Percentiles rank a stretch among this genome's conserved stretches.
phyloP scores from a whole-genome alignment of 192 early-diverging fungal species.

The Podila clonocystis region DNA sequence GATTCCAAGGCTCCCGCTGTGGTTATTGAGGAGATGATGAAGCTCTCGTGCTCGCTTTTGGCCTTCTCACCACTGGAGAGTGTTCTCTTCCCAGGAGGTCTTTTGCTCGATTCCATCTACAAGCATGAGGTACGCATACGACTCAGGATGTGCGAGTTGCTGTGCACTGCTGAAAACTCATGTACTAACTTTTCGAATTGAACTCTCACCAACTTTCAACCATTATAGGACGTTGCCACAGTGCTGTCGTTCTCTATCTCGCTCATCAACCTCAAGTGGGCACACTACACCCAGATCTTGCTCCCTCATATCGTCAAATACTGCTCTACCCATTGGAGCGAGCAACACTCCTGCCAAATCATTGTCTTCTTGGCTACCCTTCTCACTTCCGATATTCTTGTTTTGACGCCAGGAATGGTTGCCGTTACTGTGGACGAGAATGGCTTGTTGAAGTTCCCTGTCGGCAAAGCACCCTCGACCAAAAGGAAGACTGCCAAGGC shows the following conservation, averaged over 20 bases:
- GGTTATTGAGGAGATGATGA: constrained; percentile 44
- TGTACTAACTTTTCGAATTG: no score
- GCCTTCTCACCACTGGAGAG: constrained; percentile 50
- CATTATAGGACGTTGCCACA: constrained; percentile 57
- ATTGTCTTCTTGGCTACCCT: constrained; percentile 61
- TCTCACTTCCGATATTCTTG: constrained; percentile 47
- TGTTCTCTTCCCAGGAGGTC: constrained; percentile 58
- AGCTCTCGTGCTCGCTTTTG: constrained; percentile 26
- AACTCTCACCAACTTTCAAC: background rate
- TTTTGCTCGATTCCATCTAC: constrained; percentile 59
- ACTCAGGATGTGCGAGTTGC: no score
- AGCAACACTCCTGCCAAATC: constrained; percentile 45
- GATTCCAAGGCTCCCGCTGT: constrained; percentile 19
- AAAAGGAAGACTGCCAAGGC: constrained; percentile 26
- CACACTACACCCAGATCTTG: constrained; percentile 78
- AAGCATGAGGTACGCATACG: constrained; percentile 46
- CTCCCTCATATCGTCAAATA: constrained; percentile 75
- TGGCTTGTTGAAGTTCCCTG: constrained; percentile 61
- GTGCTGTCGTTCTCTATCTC: constrained; percentile 76
- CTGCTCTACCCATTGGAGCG: constrained; percentile 49
- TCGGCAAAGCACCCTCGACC: constrained; percentile 3
- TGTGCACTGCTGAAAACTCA: no score
- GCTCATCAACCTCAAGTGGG: constrained; percentile 71
- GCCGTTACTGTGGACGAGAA: constrained; percentile 57
- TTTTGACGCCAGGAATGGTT: constrained; percentile 52